Base-by-base conservation (phyloP, 2,329 filamentous ascomycete species). In the Hypoxylon sp. region DNA sequence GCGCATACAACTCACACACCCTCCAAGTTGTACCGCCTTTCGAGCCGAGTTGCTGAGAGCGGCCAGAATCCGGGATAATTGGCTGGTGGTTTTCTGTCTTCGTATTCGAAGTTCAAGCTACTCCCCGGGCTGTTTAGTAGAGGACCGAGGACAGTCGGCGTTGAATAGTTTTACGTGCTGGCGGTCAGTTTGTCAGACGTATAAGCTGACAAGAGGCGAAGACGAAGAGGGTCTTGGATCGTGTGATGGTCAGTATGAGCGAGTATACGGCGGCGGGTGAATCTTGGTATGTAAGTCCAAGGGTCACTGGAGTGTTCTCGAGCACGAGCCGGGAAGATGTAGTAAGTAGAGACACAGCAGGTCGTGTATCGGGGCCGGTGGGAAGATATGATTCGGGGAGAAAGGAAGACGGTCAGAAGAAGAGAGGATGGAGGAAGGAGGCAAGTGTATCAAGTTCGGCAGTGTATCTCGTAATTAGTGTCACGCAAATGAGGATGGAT, bases 1-100 rank as follows among this genome's bases (percentile, higher is more conserved):
- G n/a, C n/a, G n/a, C n/a, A n/a, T n/a, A n/a, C n/a, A n/a, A 67
- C 62, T 56, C 41, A 56, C 42, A 60, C 66, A 67, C 60, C 58
- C 56, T 55, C 54, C 52, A 47, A 64, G 58, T 55, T 57, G 60
- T 60, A 60, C 56, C n/a, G 64, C 63, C 49, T 31, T 35, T 61
- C 49, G 55, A 62, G 63, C 65, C 48, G 63, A 53, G 52, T 53
- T 38, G 63, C 60, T 62, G 35, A 55, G 57, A 63, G 47, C 57
- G 57, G 57, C 48, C 43, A 60, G 51, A 53, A 60, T 58, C 46
- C 63, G 58, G 61, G 65, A 47, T 67, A 67, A 67, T 67, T 67
- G 63, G 60, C 60, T 48, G 58, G 52, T 57, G 43, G 40, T 57
- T 50, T 52, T 54, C 58, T 33, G 20, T 52, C 31, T 20, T 59